These are phyloP conservation scores for Trichoderma sp. DNA, from an alignment of 2,329 filamentous ascomycete species.

Conservation along the genomic window DNA sequence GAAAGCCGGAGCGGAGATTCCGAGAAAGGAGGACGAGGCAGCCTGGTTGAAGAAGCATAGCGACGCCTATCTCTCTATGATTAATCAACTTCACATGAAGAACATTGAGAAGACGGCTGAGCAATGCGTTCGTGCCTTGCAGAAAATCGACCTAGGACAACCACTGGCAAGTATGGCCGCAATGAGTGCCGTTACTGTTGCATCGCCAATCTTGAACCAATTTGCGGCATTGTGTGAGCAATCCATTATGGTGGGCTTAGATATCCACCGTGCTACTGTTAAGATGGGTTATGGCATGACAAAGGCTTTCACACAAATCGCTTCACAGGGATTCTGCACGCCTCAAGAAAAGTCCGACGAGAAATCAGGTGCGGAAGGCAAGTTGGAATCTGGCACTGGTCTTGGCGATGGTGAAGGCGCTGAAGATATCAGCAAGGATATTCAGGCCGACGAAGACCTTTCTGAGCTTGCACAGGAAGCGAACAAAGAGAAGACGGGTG, in stretches of 20 bases:
- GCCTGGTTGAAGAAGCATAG: constrained; percentile 43
- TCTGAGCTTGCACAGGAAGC: constrained; percentile 85
- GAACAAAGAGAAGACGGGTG: constrained; percentile 60
- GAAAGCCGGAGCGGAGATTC: constrained; percentile 46
- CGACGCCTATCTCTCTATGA: constrained; percentile 48
- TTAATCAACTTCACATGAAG: constrained; percentile 57
- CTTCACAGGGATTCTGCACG: constrained; percentile 84
- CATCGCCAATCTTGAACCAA: constrained; percentile 68
- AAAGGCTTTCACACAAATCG: constrained; percentile 74
- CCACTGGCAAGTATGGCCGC: constrained; percentile 29
- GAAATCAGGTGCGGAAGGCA: constrained; percentile 66
- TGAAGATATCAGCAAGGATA: constrained; percentile 97
- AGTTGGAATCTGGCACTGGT: constrained; percentile 87
- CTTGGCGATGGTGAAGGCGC: constrained; percentile 92
- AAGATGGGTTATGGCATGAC: constrained; percentile 73
- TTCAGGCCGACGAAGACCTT: constrained; percentile 88
- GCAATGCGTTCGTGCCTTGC: constrained; percentile 38
- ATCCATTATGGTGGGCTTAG: constrained; percentile 55
- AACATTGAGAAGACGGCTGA: constrained; percentile 48
- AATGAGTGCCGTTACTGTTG: constrained; percentile 33
- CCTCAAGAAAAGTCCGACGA: constrained; percentile 77
- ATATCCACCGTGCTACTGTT: constrained; percentile 66
- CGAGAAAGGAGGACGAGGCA: constrained; percentile 34
- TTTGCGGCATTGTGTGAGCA: constrained; percentile 63
- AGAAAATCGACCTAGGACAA: constrained; percentile 32